Base-by-base conservation (phyloP, 2,329 filamentous ascomycete species). In the Aspergillus brunneoviolaceus region DNA sequence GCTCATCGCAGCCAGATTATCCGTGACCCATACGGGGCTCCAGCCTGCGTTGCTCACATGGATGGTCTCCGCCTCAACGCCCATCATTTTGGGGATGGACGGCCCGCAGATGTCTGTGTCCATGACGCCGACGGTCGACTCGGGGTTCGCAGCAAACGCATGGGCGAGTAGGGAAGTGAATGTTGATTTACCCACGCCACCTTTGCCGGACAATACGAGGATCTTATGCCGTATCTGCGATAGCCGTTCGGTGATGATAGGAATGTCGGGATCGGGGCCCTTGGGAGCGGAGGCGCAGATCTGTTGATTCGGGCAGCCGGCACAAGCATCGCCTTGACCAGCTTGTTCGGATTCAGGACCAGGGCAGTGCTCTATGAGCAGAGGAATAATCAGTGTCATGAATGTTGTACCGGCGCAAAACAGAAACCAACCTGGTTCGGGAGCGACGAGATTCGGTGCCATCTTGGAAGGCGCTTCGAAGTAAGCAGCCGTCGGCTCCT, bases 11-110 rank as follows among this genome's bases (percentile, higher is more conserved):
- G 89, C 91, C 3, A 99, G 81, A 69, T 98, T 99, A 69, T 98
- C 95, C 69, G 88, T 85, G 16, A 96, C 93, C 91, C 93, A 98
- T 14, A 98, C 94, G 0, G 95, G 95, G 72, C 89, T 92, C 95
- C 93, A 97, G 2, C 95, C 95, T 1, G 89, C 86, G 56, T 86
- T 89, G 72, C 89, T 95, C 56, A 96, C 87, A 74, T 99, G 95
- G 55, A 99, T 95, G 1, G 90, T 96, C 79, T 99, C 94, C 27
- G 87, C 81, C 76, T 97, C 93, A 1, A 97, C 94, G 35, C 95
- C 95, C 88, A 99, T 93, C 94, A 99, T 98, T 80, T 97, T 97
- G 21, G 95, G 95, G 70, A 99, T 97, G 65, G 88, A 92, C 0
- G 95, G 95, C 0, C 95, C 95, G 78, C 92, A 97, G 63, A 99